Evolutionary conservation across 2,329 filamentous ascomycete species (phyloP), one percentile per base, ranked within the genome.

Genomic region (Ceratocystis cubensis): DNA sequence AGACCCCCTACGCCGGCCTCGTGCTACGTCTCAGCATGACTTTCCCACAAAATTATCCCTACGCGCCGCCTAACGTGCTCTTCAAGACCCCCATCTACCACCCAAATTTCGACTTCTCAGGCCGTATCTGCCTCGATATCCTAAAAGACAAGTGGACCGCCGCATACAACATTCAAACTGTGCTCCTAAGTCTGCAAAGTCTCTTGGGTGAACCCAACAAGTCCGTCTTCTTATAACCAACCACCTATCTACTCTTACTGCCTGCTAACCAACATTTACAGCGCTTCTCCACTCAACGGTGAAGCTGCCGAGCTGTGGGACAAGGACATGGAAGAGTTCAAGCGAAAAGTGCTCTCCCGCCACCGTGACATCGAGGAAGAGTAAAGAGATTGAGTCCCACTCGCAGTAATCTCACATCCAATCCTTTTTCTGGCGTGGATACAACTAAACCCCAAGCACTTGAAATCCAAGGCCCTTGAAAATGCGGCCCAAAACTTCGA

Each of bases 1-100:
- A 91, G 73, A 99, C 94, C 0, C 93, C 92, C 65, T 99, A 99
- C 76, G 86, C 89, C 46, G 85, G 85, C 70, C 84, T 97, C 65
- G 89, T 85, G 61, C 88, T 99, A 79, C 97, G 96, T 80, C 88
- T 99, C 71, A 88, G 86, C 71, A 93, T 99, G 75, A 82, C 85
- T 61, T 99, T 97, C 77, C 91, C 93, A 7, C 80, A 84, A 72
- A 96, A 93, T 79, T 99, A 99, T 75, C 94, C 94, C 8, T 96
- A 96, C 76, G 84, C 87, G 1, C 85, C 94, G 25, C 94, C 94
- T 0, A 91, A 88, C 1, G 94, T 99, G 20, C 83, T 96, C 68
- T 99, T 96, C 85, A 96, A 92, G 80, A 99, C 95, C 5, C 94
- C 94, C 46, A 96, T 99, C 78, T 99, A 97, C 81, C 94, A 99